Percentiles rank a stretch among this genome's conserved stretches.
Conservation (phyloP, 345 rosid species). For the Murraya paniculata region DNA sequence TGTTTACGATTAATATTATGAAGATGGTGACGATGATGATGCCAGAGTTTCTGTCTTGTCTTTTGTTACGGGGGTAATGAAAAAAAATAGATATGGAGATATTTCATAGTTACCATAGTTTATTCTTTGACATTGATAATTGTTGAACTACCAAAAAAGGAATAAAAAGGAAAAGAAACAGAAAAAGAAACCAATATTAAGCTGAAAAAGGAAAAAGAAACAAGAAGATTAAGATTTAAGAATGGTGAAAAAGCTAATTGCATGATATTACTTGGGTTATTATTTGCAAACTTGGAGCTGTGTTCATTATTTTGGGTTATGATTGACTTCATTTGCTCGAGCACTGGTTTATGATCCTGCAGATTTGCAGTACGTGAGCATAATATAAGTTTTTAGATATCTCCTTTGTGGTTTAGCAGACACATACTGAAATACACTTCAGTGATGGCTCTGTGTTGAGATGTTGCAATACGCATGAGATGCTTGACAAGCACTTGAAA, state of each 20-base stretch:
- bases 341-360: background rate
- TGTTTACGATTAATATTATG: background rate
- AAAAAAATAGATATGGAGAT: background rate
- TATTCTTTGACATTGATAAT: background rate
- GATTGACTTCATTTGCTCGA: background rate
- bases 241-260: background rate
- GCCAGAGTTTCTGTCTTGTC: background rate
- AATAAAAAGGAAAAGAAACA: background rate
- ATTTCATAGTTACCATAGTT: background rate
- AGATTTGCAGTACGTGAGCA: background rate
- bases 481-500: conserved; percentile 80
- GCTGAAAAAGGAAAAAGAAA: background rate
- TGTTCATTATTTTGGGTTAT: background rate
- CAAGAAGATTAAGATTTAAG: background rate
- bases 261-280: background rate
- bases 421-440: conserved; percentile 83
- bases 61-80: background rate
- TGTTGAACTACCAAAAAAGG: background rate
- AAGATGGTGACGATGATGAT: background rate
- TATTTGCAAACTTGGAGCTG: background rate
- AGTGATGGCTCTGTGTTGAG: conserved; percentile 72
- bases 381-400: background rate
- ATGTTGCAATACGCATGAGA: conserved; percentile 77
- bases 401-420: conserved; percentile 39
- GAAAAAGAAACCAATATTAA: background rate